phyloP scores from a whole-genome alignment of 2,329 filamentous ascomycete genomes.

The Calonectria hongkongensis region DNA sequence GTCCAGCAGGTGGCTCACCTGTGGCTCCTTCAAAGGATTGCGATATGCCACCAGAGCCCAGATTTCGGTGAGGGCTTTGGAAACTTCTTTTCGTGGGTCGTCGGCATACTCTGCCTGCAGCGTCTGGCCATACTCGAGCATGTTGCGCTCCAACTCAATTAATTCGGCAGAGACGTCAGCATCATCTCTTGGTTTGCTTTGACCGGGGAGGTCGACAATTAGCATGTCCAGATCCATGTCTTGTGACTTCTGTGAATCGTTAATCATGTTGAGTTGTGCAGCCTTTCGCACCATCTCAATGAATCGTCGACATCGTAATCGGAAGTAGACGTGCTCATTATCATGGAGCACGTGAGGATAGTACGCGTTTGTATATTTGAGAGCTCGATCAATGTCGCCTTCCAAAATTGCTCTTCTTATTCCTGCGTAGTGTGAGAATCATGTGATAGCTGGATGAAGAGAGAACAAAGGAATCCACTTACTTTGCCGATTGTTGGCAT shows the following conservation, averaged over 20 bases:
- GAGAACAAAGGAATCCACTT: constrained; percentile 56
- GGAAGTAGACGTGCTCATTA: constrained; percentile 91
- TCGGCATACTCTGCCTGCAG: constrained; percentile 85
- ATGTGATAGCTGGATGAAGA: neutral
- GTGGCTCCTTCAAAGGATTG: constrained; percentile 84
- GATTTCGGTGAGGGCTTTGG: constrained; percentile 85
- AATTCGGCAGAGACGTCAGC: constrained; percentile 59
- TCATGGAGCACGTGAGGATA: constrained; percentile 88
- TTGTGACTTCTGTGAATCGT: constrained; percentile 66
- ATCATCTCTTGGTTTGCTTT: constrained; percentile 65
- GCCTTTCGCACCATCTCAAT: constrained; percentile 92
- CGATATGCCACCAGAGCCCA: constrained; percentile 92
- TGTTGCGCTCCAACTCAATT: constrained; percentile 77
- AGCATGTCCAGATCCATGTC: constrained; percentile 74
- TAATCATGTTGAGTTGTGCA: constrained; percentile 76
- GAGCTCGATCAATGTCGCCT: constrained; percentile 91
- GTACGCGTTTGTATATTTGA: constrained; percentile 85
- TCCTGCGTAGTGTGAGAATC: constrained; percentile 68
- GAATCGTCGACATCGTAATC: constrained; percentile 91
- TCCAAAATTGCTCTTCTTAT: constrained; percentile 92
- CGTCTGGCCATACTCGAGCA: constrained; percentile 86
- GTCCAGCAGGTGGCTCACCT: constrained; percentile 87
- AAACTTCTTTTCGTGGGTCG: constrained; percentile 81
- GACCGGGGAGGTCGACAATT: constrained; percentile 64
- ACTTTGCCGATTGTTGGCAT: constrained; percentile 92